phyloP scores from a whole-genome alignment of 192 early-diverging fungal species.

The Dimargaris cristalligena region DNA sequence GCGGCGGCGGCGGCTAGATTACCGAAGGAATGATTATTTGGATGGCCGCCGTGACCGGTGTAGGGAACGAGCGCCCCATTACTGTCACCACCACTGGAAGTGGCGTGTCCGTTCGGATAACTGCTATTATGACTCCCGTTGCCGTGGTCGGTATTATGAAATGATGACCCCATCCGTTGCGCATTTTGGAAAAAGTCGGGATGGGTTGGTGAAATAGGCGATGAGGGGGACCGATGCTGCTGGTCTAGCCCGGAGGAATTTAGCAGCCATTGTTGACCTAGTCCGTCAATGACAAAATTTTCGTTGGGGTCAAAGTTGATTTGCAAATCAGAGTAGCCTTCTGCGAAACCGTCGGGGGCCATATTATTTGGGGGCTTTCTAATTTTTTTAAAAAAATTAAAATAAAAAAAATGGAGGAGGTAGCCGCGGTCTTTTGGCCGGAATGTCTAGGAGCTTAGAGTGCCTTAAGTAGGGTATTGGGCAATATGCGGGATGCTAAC shows the following conservation, averaged over 20 bases:
- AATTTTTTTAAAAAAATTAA: background rate
- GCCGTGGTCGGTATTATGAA: background rate
- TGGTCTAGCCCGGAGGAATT: background rate
- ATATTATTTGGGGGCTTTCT: background rate
- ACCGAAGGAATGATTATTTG: background rate
- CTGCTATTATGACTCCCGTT: background rate
- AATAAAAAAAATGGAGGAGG: background rate
- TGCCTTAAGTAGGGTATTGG: no score
- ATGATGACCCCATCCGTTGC: background rate
- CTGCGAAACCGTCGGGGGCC: conserved; percentile 3
- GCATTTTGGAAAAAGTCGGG: background rate
- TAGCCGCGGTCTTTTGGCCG: no score
- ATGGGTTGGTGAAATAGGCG: background rate
- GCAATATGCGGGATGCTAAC: no score
- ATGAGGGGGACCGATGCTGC: background rate
- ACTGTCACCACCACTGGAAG: background rate
- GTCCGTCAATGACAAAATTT: conserved; percentile 4
- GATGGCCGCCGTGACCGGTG: background rate
- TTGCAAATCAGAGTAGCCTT: conserved; percentile 6
- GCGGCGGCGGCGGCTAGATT: background rate
- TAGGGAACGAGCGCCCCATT: background rate
- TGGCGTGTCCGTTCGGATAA: background rate
- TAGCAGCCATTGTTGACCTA: conserved; percentile 2
- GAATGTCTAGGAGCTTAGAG: no score
- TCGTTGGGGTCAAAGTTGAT: conserved; percentile 6